phyloP scores from a whole-genome alignment of 2,329 filamentous ascomycete species.

The Talaromyces funiculosus region DNA sequence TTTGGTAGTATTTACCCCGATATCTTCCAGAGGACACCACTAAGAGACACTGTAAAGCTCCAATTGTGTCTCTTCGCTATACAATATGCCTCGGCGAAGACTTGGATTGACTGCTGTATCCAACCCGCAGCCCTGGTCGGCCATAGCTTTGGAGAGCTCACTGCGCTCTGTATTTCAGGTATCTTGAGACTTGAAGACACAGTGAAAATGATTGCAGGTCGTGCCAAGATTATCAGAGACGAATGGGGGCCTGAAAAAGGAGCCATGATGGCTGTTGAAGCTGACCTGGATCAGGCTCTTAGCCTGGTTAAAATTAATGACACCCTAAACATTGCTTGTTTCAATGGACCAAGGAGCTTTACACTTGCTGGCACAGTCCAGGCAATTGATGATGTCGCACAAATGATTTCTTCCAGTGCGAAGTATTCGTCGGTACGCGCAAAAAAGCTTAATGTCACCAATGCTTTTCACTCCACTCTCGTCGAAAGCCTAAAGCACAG shows the following conservation, averaged over 20 bases:
- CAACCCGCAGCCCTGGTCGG: constrained; percentile 31
- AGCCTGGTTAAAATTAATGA: constrained; percentile 18
- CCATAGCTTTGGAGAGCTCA: constrained; percentile 37
- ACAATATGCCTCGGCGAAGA: constrained; percentile 34
- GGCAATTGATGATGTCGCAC: constrained; percentile 23
- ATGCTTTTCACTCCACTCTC: constrained; percentile 45
- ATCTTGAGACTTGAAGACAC: constrained; percentile 26
- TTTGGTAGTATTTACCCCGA: constrained; percentile 28
- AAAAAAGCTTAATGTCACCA: constrained; percentile 42
- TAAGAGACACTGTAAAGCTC: constrained; percentile 22
- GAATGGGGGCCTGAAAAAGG: constrained; percentile 28
- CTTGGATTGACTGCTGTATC: constrained; percentile 37
- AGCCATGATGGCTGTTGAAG: constrained; percentile 31
- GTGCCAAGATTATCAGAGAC: constrained; percentile 27
- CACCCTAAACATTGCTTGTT: constrained; percentile 34
- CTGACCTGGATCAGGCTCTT: too few species aligned
- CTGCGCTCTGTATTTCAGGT: constrained; percentile 30
- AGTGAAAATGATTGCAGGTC: constrained; percentile 24
- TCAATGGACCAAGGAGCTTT: constrained; percentile 21
- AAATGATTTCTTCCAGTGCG: constrained; percentile 18
- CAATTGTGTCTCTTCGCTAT: constrained; percentile 35
- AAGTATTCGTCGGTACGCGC: constrained; percentile 18
- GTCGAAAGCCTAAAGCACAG: constrained; percentile 31
- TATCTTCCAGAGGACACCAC: constrained; percentile 22
- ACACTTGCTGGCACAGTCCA: constrained; percentile 11